Evolutionary conservation across 169 alveolate genomes (phyloP), one percentile per base, ranked within the genome.

Genomic region (Eimeria acervulina): DNA sequence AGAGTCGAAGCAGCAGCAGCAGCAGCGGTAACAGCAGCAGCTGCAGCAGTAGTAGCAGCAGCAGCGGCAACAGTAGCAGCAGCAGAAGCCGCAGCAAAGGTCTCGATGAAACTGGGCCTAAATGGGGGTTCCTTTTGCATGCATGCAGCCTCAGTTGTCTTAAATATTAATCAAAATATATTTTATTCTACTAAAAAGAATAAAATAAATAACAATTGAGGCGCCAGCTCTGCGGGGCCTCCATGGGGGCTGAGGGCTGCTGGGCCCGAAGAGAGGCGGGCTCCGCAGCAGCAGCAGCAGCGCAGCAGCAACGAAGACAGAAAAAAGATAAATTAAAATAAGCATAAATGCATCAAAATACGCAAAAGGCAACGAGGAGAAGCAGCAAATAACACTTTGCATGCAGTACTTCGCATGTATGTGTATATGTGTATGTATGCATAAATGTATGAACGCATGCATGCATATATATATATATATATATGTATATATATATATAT

Each of bases 161-260:
- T 55, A 12, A 55, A 10, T 10, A 12, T 10, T 7, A 55, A 55
- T 10, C 15, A 55, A 7, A 55, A 55, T 10, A 55, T 17, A 55
- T 10, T 17, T 55, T 10, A 1, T 10, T 55, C 15, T 47, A 12
- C 23, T 55, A 12, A 55, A 6, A 55, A 12, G 2, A 55, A 15
- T 12, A 12, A 55, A 12, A 55, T 4, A 17, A 15, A 15, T 10
- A 10, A 55, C 66, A 55, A 55, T n/a, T n/a, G n/a, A n/a, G n/a
- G n/a, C n/a, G n/a, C n/a, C n/a, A n/a, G n/a, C n/a, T n/a, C 52
- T 72, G 84, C 47, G 84, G 84, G 84, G 84, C 84, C 51, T 63
- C 74, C 5, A n/a, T n/a, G n/a, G n/a, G n/a, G n/a, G n/a, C n/a
- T n/a, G n/a, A n/a, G n/a, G n/a, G n/a, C n/a, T n/a, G n/a, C n/a